Evolutionary conservation across 768 basidiomycete species (phyloP), one percentile per base, ranked within the genome.

Genomic region (Cystobasidium tubakii): DNA sequence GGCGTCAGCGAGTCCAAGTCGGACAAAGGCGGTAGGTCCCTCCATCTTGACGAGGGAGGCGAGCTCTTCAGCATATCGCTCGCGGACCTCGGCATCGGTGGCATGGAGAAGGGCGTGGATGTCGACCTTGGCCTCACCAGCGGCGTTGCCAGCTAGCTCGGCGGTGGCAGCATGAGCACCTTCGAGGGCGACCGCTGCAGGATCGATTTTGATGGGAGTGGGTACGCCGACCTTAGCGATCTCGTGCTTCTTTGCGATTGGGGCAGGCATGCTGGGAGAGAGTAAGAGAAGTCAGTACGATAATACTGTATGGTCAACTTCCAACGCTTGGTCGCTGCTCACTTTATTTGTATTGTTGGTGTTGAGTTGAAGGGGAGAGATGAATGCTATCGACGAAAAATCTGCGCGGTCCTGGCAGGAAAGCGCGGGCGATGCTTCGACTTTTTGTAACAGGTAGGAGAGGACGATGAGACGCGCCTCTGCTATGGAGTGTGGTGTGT

Each of bases 271-370:
- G 74, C 31, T 69, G 73, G 23, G 27, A 7, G 46, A 7, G 46
- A 27, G 50, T 13, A n/a, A 39, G 13, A 12, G 31, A 36, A 63
- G 46, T 23, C 39, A n/a, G 46, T 29, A 19, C 29, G 29, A 53
- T 19, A n/a, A 44, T 39, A 17, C 53, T 23, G n/a, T n/a, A n/a
- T n/a, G n/a, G 53, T 55, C 10, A n/a, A 9, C 27, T n/a, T n/a
- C 27, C 10, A 55, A 6, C 10, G 27, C 27, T 7, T 55, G 27
- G 7, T 9, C 34, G 39, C 36, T 36, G 34, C 27, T 25, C 63
- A 65, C 90, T 0, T 89, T 90, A 71, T 91, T 88, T 77, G 81
- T 84, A 65, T 65, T 23, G 29, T 57, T 36, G 19, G 39, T 6
- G 12, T 64, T 9, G 21, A 21, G 4, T 15, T 50, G 21, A 50